Evolutionary conservation across 2,329 filamentous ascomycete genomes (phyloP).

Genomic region (Paecilomyces variotii): DNA sequence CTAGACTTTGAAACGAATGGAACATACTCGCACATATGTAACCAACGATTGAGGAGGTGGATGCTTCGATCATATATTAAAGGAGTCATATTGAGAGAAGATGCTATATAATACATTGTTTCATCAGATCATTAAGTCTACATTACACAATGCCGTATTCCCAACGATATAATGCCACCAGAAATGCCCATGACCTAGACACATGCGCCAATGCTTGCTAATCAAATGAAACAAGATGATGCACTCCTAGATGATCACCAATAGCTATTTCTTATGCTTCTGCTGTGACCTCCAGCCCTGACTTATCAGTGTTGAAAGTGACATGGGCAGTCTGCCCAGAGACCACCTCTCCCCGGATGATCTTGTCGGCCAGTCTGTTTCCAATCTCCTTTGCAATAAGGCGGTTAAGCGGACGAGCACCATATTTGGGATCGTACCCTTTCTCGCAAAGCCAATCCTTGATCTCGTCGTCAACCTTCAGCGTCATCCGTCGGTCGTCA

Average conservation of each 20-base stretch:
- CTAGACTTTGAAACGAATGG: too few relatives aligned
- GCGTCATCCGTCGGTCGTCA: constrained; percentile 72
- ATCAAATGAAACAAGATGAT: constrained; percentile 1
- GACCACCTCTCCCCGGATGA: constrained; percentile 77
- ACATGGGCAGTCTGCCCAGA: constrained; percentile 67
- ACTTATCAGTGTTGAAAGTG: constrained; percentile 54
- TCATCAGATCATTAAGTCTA: neutral
- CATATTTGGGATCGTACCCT: constrained; percentile 87
- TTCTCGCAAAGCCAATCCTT: constrained; percentile 80
- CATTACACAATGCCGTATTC: neutral
- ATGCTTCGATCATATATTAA: neutral
- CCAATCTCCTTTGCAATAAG: constrained; percentile 85
- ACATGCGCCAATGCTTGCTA: neutral
- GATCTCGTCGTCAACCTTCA: constrained; percentile 63
- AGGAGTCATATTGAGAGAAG: neutral
- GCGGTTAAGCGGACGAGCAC: constrained; percentile 82
- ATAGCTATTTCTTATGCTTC: constrained; percentile 8
- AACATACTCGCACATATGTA: neutral
- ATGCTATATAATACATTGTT: neutral
- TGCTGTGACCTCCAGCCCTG: constrained; percentile 47
- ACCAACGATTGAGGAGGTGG: neutral
- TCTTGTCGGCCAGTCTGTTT: constrained; percentile 80
- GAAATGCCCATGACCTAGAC: neutral
- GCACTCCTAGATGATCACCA: neutral
- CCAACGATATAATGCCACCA: neutral